Evolutionary conservation across 2,329 filamentous ascomycete genomes (phyloP).

Genomic region (Phialophora expanda): DNA sequence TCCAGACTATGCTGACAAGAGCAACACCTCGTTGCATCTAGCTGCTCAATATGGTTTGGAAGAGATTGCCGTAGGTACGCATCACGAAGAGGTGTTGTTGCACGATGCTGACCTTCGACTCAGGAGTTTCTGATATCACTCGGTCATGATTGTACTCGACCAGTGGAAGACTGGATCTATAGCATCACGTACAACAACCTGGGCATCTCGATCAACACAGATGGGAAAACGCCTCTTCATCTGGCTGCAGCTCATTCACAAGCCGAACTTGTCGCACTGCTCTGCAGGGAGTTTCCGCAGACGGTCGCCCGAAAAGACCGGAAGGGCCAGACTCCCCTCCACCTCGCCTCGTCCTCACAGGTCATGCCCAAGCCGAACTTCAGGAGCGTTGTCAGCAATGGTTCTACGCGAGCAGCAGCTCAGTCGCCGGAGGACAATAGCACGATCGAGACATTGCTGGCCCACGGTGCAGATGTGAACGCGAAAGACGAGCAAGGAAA

Average conservation of each 20-base stretch:
- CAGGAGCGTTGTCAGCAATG: conserved; percentile 25
- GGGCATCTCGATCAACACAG: conserved; percentile 76
- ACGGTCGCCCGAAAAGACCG: conserved; percentile 70
- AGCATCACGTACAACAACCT: conserved; percentile 39
- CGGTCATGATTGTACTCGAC: conserved; percentile 68
- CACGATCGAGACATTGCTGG: conserved; percentile 42
- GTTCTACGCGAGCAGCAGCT: conserved; percentile 35
- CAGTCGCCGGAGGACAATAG: conserved; percentile 40
- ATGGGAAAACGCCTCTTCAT: conserved; percentile 81
- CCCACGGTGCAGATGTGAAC: conserved; percentile 50
- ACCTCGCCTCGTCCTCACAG: conserved; percentile 48
- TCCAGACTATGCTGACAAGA: conserved; percentile 74
- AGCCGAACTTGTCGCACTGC: conserved; percentile 73
- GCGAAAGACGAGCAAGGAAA: conserved; percentile 75
- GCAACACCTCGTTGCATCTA: conserved; percentile 83
- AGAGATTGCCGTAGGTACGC: conserved; percentile 61
- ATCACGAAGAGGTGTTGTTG: background rate
- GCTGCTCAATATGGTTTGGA: conserved; percentile 74
- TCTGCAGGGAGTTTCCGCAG: conserved; percentile 67
- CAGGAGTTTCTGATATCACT: conserved; percentile 70
- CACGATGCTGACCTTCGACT: conserved; percentile 13
- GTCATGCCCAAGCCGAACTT: conserved; percentile 24
- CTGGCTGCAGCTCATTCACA: conserved; percentile 73
- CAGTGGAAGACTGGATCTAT: conserved; percentile 39
- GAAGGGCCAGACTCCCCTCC: conserved; percentile 61